phyloP scores from a whole-genome alignment of 1,139 yeast genomes.

The Blastobotrys indianensis region DNA sequence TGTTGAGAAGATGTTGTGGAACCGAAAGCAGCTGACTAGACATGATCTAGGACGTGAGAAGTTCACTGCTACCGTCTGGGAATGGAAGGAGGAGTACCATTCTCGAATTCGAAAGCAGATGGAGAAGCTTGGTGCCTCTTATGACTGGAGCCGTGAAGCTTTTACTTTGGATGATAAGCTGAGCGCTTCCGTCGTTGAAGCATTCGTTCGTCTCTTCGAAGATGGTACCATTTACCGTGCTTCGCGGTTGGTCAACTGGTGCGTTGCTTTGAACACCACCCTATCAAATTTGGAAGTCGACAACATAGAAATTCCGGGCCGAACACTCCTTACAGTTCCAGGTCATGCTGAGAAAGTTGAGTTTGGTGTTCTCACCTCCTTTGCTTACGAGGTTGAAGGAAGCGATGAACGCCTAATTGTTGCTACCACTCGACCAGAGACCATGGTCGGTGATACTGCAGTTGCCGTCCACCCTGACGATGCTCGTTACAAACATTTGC shows the following conservation, averaged over 20 bases:
- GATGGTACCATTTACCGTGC: conserved; percentile 97
- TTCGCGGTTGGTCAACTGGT: conserved; percentile 91
- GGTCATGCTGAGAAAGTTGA: conserved; percentile 87
- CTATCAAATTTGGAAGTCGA: conserved; percentile 94
- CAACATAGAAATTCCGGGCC: conserved; percentile 79
- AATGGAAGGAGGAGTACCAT: conserved; percentile 96
- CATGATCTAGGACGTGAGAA: conserved; percentile 93
- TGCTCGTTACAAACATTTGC: conserved; percentile 84
- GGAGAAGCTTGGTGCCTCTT: conserved; percentile 87
- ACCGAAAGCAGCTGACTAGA: conserved; percentile 79
- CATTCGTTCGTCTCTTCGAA: conserved; percentile 72
- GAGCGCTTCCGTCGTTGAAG: conserved; percentile 79
- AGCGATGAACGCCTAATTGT: conserved; percentile 87
- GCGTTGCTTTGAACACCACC: conserved; percentile 89
- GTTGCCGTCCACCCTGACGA: conserved; percentile 97
- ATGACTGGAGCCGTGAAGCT: conserved; percentile 92
- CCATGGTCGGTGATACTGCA: conserved; percentile 95
- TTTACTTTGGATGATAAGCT: conserved; percentile 82
- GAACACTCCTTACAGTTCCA: conserved; percentile 77
- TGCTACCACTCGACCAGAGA: conserved; percentile 98
- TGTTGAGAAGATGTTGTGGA: conserved; percentile 94
- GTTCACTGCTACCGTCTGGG: conserved; percentile 88
- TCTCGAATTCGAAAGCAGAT: conserved; percentile 77
- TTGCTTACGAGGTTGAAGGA: conserved; percentile 82
- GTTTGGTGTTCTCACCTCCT: conserved; percentile 92